Conservation (phyloP, 78 protist species). For the Polysphondylium violaceum region DNA sequence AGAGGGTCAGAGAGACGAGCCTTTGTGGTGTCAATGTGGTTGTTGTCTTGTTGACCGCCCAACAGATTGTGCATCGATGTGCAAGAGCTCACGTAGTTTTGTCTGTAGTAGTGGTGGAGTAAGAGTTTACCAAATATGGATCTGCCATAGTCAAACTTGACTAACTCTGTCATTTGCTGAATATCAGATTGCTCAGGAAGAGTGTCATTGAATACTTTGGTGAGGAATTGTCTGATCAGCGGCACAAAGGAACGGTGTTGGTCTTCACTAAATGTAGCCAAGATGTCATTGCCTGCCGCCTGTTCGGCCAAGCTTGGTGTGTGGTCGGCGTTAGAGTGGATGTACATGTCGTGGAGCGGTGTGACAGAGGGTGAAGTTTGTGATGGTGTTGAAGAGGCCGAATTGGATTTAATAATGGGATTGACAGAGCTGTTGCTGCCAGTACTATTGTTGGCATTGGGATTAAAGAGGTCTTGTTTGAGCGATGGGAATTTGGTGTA, state of each 20-base stretch:
- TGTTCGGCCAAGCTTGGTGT: not conserved
- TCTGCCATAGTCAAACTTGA: constrained; percentile 62
- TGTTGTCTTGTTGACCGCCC: not conserved
- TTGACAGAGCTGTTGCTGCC: not conserved
- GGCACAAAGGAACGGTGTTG: constrained; percentile 68
- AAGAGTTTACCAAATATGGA: constrained; percentile 46
- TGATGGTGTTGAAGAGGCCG: not conserved
- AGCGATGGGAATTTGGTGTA: constrained; percentile 45
- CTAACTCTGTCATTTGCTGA: constrained; percentile 45
- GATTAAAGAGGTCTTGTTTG: constrained; percentile 22
- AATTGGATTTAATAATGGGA: not conserved
- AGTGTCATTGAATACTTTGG: constrained; percentile 21
- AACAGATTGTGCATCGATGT: not conserved
- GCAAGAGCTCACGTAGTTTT: constrained; percentile 17
- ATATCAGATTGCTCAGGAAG: constrained; percentile 50
- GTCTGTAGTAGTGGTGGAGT: constrained; percentile 13
- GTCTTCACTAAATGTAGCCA: constrained; percentile 30
- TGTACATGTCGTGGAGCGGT: not conserved
- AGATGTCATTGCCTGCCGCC: not conserved
- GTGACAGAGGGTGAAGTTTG: not conserved
- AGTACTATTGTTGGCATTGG: not conserved
- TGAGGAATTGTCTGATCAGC: constrained; percentile 21
- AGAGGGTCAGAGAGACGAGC: constrained; percentile 17
- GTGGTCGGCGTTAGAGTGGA: not conserved
- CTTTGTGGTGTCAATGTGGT: not conserved